Conservation (phyloP, 1,284 basidiomycete species). For the Sanghuangporus baumii region DNA sequence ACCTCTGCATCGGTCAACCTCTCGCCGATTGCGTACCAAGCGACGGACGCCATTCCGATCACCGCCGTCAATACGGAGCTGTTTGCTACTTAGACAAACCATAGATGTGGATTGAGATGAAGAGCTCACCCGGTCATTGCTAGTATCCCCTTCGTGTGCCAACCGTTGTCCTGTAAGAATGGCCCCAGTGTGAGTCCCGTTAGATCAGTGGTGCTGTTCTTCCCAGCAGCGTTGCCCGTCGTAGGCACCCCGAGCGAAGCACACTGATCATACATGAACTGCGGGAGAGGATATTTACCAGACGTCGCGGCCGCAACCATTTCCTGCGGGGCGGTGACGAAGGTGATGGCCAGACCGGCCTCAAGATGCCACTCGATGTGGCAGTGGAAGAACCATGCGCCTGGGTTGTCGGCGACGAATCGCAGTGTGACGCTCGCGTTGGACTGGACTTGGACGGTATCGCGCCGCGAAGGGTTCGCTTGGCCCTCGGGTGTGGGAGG, state of each 20-base stretch:
- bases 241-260: constrained; percentile 47
- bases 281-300: constrained; percentile 37
- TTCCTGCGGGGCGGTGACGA: constrained; percentile 76
- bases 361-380: constrained; percentile 83
- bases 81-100: neutral
- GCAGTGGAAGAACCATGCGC: constrained; percentile 80
- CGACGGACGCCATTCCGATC: constrained; percentile 73
- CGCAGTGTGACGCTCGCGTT: constrained; percentile 60
- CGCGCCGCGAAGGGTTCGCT: constrained; percentile 80
- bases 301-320: constrained; percentile 26
- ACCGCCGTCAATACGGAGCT: constrained; percentile 78
- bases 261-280: constrained; percentile 67
- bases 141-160: constrained; percentile 74
- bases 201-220: constrained; percentile 57
- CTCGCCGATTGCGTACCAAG: constrained; percentile 77
- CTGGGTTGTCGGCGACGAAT: constrained; percentile 76
- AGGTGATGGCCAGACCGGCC: constrained; percentile 69
- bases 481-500: constrained; percentile 74
- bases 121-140: constrained; percentile 63
- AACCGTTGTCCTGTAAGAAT: constrained; percentile 68
- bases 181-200: constrained; percentile 60
- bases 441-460: constrained; percentile 66
- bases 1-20: constrained; percentile 70
- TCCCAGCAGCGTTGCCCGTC: constrained; percentile 79
- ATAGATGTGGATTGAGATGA: neutral